Evolutionary conservation across 139 green algal species (phyloP).

Genomic region (Limnomonas spitsbergensis): DNA sequence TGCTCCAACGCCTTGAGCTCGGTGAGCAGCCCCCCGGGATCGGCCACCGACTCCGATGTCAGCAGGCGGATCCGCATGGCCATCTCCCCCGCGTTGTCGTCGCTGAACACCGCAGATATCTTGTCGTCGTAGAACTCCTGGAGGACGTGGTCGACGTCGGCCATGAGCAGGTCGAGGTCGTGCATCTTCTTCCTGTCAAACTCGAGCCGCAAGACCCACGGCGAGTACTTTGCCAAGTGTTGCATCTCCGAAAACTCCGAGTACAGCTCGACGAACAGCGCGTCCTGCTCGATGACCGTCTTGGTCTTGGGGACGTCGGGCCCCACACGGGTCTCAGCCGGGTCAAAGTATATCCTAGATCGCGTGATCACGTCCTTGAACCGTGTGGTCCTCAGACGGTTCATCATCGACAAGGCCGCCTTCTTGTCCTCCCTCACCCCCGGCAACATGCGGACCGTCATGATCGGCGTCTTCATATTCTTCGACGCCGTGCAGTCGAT

Average conservation of each 20-base stretch:
- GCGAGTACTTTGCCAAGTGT: constrained; percentile 38
- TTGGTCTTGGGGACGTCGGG: constrained; percentile 21
- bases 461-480: constrained; percentile 91
- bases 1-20: constrained; percentile 24
- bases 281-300: constrained; percentile 85
- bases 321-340: not conserved
- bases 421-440: constrained; percentile 43
- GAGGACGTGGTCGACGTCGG: constrained; percentile 51
- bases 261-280: constrained; percentile 76
- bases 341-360: constrained; percentile 42
- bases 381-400: constrained; percentile 88
- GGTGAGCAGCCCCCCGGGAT: not conserved
- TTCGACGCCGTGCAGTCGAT: constrained; percentile 89
- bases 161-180: not conserved
- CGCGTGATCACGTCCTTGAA: constrained; percentile 50
- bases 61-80: constrained; percentile 61
- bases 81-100: constrained; percentile 89
- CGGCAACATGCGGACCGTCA: constrained; percentile 72
- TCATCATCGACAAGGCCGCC: constrained; percentile 71
- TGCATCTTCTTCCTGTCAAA: constrained; percentile 36
- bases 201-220: constrained; percentile 91
- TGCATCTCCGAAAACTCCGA: constrained; percentile 64
- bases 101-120: constrained; percentile 82
- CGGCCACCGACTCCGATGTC: not conserved
- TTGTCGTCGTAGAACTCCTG: constrained; percentile 74